Base-by-base conservation (phyloP, 1,284 basidiomycete genomes). In the Psilocybe mexicana region DNA sequence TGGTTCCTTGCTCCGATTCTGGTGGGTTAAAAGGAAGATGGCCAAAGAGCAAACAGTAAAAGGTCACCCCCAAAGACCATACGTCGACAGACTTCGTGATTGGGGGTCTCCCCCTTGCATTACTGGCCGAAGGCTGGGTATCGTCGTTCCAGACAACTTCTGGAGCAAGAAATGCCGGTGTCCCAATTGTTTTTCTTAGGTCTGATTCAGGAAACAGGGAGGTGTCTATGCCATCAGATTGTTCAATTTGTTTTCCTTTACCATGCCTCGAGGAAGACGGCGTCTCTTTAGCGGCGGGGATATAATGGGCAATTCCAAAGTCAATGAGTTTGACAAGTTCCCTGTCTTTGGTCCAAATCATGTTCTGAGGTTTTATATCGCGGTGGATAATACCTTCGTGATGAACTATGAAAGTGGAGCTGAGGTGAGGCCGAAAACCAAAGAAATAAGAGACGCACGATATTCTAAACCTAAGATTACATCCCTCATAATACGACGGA, bases 321-420 rank as follows among this genome's bases (percentile, higher is more conserved):
- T 93, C 90, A 43, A 91, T 91, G 62, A 96, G 94, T 74, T 96
- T 96, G 75, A 94, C 91, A 33, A 76, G 79, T 51, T 77, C 76
- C 48, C 84, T 83, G 70, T 91, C 85, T 46, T 77, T 76, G 38
- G 88, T 84, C 79, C 87, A 90, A 7, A 95, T 79, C 42, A 96
- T 80, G 72, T 96, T 96, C 63, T 90, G 88, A 4, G 93, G 93
- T 72, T 96, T 96, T 80, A 96, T 93, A 70, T 96, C 94, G 43
- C 93, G 88, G 72, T 96, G 94, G 47, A 95, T 92, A 73, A 96
- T 93, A 43, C 93, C 92, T 68, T 93, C 88, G 66, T 88, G 84
- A 70, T 96, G 93, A 5, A 96, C 90, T 92, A 66, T 18, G 42
- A 30, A 48, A 33, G 28, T 18, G 33, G 33, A 40, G 23, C 24